phyloP scores from a whole-genome alignment of 176 grass and related monocot genomes.

The Zizania latifolia region DNA sequence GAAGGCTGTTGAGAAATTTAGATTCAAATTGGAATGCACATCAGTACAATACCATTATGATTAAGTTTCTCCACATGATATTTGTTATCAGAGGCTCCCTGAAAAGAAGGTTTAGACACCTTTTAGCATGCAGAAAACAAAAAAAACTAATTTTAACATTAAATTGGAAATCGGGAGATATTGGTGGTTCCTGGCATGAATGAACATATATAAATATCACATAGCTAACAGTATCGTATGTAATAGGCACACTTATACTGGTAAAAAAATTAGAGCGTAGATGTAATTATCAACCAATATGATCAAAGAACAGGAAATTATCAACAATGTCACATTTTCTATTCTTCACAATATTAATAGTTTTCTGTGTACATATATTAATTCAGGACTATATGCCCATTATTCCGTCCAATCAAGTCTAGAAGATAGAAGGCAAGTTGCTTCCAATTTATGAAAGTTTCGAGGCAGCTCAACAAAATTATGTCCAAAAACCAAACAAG shows the following conservation, averaged over 20 bases:
- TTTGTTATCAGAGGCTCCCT: constrained; percentile 94
- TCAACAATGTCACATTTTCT: background rate
- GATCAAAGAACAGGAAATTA: background rate
- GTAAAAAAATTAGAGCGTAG: background rate
- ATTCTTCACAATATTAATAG: background rate
- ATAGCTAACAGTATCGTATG: background rate
- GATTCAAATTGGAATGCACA: background rate
- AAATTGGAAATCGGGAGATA: background rate
- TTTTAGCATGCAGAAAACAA: background rate
- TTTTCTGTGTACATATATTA: background rate
- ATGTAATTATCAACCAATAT: background rate
- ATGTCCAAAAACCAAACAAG: background rate
- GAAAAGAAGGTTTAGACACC: constrained; percentile 17
- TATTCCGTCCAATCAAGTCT: background rate
- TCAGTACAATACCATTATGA: constrained; percentile 65
- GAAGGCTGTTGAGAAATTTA: background rate
- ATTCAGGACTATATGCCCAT: background rate
- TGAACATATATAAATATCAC: background rate
- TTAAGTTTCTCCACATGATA: constrained; percentile 97
- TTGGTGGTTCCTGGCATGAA: background rate
- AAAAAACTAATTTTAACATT: constrained; percentile 14
- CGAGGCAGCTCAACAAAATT: background rate
- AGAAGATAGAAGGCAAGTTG: background rate
- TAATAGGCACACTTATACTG: background rate
- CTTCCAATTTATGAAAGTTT: background rate